Evolutionary conservation across 2,329 filamentous ascomycete species (phyloP).

Genomic region (Pseudofabraea citricarpa): DNA sequence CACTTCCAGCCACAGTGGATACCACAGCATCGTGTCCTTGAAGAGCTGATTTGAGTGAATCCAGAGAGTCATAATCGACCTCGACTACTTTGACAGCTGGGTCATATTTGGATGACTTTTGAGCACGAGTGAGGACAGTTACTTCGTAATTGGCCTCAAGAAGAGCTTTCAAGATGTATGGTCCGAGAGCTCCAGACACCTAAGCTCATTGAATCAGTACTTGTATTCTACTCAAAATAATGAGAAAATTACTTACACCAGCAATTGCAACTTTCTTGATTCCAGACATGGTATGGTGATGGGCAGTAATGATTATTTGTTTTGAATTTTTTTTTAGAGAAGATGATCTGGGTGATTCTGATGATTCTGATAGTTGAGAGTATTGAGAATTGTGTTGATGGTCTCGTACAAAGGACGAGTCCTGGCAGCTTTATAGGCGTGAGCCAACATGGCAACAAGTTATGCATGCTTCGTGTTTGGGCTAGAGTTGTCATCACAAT

Average conservation of each 20-base stretch:
- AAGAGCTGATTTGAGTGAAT: slow-evolving; percentile 40
- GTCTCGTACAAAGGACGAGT: too few relatives aligned
- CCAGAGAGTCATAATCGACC: slow-evolving; percentile 36
- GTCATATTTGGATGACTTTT: slow-evolving; percentile 12
- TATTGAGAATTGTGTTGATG: too few relatives aligned
- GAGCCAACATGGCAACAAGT: too few relatives aligned
- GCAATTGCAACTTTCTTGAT: slow-evolving; percentile 3
- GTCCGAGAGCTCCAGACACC: background rate
- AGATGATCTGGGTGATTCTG: too few relatives aligned
- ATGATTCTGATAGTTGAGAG: too few relatives aligned
- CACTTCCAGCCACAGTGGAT: slow-evolving; percentile 33
- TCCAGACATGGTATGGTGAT: slow-evolving; percentile 1
- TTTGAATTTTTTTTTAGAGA: too few relatives aligned
- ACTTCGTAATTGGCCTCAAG: slow-evolving; percentile 11
- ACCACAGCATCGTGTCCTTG: slow-evolving; percentile 51
- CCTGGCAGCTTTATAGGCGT: too few relatives aligned
- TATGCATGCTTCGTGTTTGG: too few relatives aligned
- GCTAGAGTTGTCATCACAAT: too few relatives aligned
- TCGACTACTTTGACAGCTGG: slow-evolving; percentile 34
- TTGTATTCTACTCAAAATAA: slow-evolving; percentile 7
- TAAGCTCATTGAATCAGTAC: slow-evolving; percentile 6
- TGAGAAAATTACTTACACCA: slow-evolving; percentile 4
- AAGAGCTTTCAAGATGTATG: background rate
- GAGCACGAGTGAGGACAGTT: slow-evolving; percentile 14
- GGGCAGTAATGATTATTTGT: too few relatives aligned